Evolutionary conservation across 306 rosid genomes (phyloP), one percentile per base, ranked within the genome.

Genomic region (Corylus avellana): DNA sequence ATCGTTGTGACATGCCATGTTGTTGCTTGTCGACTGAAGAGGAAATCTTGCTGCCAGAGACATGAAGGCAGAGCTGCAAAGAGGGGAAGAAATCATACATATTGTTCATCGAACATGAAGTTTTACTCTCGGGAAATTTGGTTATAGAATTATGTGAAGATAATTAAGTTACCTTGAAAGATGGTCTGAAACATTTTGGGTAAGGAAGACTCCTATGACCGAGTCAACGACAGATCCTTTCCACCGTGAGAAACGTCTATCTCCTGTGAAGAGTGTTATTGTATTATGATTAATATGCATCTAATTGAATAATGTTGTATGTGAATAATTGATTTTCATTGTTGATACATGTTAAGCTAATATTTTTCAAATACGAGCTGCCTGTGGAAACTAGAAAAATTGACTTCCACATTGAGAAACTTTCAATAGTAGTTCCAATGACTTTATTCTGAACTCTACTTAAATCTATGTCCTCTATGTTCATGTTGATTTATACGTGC

Each of bases 201-300:
- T 95, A 73, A 93, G 98, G 82, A 90, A 95, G 83, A 95, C 98
- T 44, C 98, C 98, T 39, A 95, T 85, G 63, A 95, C 97, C 3
- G 99, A 95, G 82, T 95, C 99, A 76, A 95, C 97, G 50, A 91
- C 99, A 50, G 98, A 93, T 76, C 99, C 99, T 90, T 95, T 95
- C 99, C 99, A 93, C 76, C 74, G 86, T 29, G 99, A 95, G 85
- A 95, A 95, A 55, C 96, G 90, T 70, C 99, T 91, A 82, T 93
- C 99, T 83, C 99, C 98, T 95, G 88, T 27, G 20, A 84, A 87
- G 70, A 57, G 83, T 81, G 70, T 79, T 16, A 32, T 51, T 57
- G 68, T 7, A 57, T 83, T 53, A 29, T 56, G 59, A 32, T 75
- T 70, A 75, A 56, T 83, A 66, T 82, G 72, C 70, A 71, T 73